A percentile compares a stretch with the other conserved stretches of the same genome.
Evolutionary conservation across 2,329 filamentous ascomycete genomes (phyloP).

Genomic region (Westerdykella aurantiaca): DNA sequence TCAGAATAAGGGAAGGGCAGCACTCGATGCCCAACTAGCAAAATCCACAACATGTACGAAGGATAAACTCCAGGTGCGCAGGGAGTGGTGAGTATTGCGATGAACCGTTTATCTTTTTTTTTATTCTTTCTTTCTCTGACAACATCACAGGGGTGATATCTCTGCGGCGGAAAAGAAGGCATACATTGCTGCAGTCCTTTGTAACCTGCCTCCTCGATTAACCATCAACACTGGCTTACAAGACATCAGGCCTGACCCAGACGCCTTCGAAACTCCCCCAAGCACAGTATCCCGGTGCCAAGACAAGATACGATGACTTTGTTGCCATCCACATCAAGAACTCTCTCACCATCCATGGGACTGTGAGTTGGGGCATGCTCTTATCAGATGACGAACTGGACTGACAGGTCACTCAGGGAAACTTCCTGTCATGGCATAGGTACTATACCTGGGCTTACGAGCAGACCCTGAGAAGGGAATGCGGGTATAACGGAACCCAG

Average conservation of each 20-base stretch:
- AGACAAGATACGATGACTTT: slow-evolving; percentile 34
- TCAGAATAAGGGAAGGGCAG: slow-evolving; percentile 21
- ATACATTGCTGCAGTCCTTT: slow-evolving; percentile 36
- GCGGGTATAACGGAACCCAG: slow-evolving; percentile 41
- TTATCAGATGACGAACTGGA: neutral
- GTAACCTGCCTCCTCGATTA: slow-evolving; percentile 8
- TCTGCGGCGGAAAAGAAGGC: slow-evolving; percentile 26
- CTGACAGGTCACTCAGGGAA: slow-evolving; percentile 14
- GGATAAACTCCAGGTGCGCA: slow-evolving; percentile 24
- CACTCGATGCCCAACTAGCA: slow-evolving; percentile 23
- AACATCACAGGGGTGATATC: slow-evolving; percentile 21
- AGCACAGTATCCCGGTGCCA: slow-evolving; percentile 27
- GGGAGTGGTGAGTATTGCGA: slow-evolving; percentile 21
- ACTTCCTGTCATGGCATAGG: slow-evolving; percentile 39
- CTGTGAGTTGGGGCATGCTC: slow-evolving; percentile 10
- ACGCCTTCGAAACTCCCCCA: slow-evolving; percentile 18
- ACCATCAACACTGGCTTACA: slow-evolving; percentile 3
- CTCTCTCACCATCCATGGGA: slow-evolving; percentile 29
- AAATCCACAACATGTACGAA: slow-evolving; percentile 28
- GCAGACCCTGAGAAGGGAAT: slow-evolving; percentile 38
- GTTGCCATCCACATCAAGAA: slow-evolving; percentile 35
- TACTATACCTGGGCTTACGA: slow-evolving; percentile 41
- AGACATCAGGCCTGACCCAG: slow-evolving; percentile 15
- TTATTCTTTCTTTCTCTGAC: neutral
- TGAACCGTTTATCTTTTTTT: neutral